These are phyloP conservation scores for Aspergillus mulundensis DNA, from an alignment of 495 filamentous ascomycete genomes.

Conservation along the genomic window DNA sequence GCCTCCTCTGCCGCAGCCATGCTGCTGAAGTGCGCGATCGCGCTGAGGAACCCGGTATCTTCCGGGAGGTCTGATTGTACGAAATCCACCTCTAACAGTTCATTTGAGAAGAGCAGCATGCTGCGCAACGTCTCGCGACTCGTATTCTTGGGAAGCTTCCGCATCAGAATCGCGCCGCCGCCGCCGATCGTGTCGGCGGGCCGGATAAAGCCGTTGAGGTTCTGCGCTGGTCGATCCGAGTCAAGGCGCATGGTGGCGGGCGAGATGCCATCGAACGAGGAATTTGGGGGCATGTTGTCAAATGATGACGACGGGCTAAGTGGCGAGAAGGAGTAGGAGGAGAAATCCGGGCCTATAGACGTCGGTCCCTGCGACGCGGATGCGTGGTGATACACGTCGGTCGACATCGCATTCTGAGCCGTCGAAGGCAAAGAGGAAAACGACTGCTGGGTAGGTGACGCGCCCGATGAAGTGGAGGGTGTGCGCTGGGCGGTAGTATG, in stretches of 20 bases:
- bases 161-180: constrained; percentile 61
- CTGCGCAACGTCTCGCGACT: constrained; percentile 67
- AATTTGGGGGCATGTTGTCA: constrained; percentile 21
- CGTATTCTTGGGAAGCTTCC: constrained; percentile 70
- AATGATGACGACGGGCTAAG: constrained; percentile 41
- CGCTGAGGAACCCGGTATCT: constrained; percentile 69
- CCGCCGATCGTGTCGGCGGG: constrained; percentile 32
- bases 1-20: constrained; percentile 72
- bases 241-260: constrained; percentile 47
- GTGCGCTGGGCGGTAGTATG: constrained; percentile 44
- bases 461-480: constrained; percentile 44
- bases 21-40: constrained; percentile 70
- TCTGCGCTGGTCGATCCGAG: constrained; percentile 41
- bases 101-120: constrained; percentile 84
- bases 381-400: constrained; percentile 47
- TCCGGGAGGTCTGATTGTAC: constrained; percentile 60
- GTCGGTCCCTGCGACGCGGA: constrained; percentile 38
- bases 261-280: constrained; percentile 23
- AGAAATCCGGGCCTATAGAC: constrained; percentile 37
- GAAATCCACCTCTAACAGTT: constrained; percentile 70
- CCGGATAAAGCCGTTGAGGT: constrained; percentile 44
- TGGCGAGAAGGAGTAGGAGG: constrained; percentile 44
- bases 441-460: constrained; percentile 41
- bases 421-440: constrained; percentile 37
- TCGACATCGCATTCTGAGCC: constrained; percentile 51